Evolutionary conservation across 2,329 filamentous ascomycete genomes (phyloP).

Genomic region (Gaeumannomyces tritici): DNA sequence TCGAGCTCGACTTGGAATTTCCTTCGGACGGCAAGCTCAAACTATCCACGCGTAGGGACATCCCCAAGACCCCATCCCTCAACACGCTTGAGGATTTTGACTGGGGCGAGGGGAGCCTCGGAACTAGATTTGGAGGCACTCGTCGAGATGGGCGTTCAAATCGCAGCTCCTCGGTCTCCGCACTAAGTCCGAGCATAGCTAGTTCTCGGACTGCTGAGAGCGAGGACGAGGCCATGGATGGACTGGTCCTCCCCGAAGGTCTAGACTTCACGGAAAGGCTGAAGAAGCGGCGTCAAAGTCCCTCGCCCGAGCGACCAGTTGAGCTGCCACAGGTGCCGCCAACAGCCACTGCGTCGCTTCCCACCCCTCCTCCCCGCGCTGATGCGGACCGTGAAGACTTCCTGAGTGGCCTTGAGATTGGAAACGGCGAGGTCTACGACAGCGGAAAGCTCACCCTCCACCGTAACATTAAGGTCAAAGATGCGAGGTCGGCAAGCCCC

Average conservation of each 20-base stretch:
- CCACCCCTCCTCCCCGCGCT: slow-evolving; percentile 14
- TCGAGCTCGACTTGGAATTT: slow-evolving; percentile 64
- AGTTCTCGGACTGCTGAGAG: slow-evolving; percentile 89
- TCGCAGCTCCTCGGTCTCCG: slow-evolving; percentile 79
- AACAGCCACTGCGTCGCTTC: neutral
- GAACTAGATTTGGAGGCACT: slow-evolving; percentile 83
- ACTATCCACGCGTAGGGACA: slow-evolving; percentile 51
- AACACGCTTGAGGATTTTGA: slow-evolving; percentile 69
- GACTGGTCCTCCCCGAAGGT: slow-evolving; percentile 75
- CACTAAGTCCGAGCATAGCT: slow-evolving; percentile 83
- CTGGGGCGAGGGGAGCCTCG: slow-evolving; percentile 88
- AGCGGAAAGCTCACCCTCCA: slow-evolving; percentile 75
- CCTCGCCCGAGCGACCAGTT: slow-evolving; percentile 40
- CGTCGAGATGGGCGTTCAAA: slow-evolving; percentile 68
- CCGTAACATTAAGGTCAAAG: slow-evolving; percentile 84
- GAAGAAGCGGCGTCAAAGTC: slow-evolving; percentile 57
- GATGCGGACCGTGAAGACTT: slow-evolving; percentile 63
- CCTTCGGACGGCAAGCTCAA: slow-evolving; percentile 57
- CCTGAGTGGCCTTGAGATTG: slow-evolving; percentile 77
- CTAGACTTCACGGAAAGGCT: slow-evolving; percentile 78
- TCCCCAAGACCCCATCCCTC: slow-evolving; percentile 51
- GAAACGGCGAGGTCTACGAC: slow-evolving; percentile 72
- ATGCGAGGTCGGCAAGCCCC: slow-evolving; percentile 58
- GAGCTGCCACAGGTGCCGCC: slow-evolving; percentile 8
- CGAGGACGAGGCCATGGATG: slow-evolving; percentile 85